A percentile compares a stretch with the other conserved stretches of the same genome.
Conservation (phyloP, 2,329 filamentous ascomycete species). For the Penicillium paneum region DNA sequence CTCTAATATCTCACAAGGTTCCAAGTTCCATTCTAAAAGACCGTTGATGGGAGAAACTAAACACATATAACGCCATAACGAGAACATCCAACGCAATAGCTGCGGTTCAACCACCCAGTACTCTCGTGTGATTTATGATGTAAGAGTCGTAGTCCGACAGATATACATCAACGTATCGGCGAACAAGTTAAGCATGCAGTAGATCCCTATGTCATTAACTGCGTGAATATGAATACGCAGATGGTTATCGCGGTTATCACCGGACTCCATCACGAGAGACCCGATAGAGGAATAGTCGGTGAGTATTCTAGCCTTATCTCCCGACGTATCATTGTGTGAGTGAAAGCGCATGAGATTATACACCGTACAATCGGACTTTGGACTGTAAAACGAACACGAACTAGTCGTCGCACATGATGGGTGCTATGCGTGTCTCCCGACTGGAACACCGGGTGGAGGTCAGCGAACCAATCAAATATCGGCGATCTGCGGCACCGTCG, state of each 20-base stretch:
- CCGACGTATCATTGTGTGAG: not conserved
- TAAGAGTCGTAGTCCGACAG: not conserved
- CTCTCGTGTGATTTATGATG: not conserved
- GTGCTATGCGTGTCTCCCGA: not conserved
- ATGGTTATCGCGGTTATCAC: not conserved
- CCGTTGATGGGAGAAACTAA: too few relatives aligned
- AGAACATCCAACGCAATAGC: not conserved
- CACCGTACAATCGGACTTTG: not conserved
- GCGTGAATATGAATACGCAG: not conserved
- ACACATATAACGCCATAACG: not conserved
- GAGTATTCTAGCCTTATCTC: not conserved
- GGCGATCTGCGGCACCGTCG: not conserved
- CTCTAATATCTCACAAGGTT: not conserved
- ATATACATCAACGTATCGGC: not conserved
- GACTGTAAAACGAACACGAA: not conserved
- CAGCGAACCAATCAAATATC: not conserved
- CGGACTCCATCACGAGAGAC: not conserved
- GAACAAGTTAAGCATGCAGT: not conserved
- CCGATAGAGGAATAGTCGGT: slow-evolving; percentile 3
- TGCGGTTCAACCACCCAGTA: not conserved
- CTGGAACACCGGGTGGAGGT: not conserved
- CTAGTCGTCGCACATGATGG: not conserved
- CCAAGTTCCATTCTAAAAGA: not conserved
- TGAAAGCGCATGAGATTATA: not conserved
- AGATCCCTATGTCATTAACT: not conserved